phyloP scores from a whole-genome alignment of 2,329 filamentous ascomycete species.

The Exophiala lecanii-corni region DNA sequence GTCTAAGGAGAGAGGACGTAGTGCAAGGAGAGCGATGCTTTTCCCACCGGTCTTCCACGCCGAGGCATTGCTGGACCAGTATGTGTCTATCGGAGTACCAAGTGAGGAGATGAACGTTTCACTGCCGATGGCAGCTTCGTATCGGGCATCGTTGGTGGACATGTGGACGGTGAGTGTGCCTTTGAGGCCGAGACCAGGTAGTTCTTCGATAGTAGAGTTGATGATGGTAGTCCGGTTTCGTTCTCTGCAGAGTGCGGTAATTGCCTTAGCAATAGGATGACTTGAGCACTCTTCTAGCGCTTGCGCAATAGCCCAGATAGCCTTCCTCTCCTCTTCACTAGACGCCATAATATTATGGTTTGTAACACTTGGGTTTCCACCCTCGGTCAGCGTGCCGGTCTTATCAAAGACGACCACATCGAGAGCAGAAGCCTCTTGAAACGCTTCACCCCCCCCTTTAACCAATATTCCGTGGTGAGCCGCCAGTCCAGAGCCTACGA shows the following conservation, averaged over 20 bases:
- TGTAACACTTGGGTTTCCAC: constrained; percentile 53
- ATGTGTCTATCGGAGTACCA: constrained; percentile 43
- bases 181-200: constrained; percentile 80
- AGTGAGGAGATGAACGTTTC: constrained; percentile 68
- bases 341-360: constrained; percentile 7
- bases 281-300: constrained; percentile 80
- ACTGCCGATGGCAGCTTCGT: constrained; percentile 79
- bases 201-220: constrained; percentile 68
- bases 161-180: constrained; percentile 67
- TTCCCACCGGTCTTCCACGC: constrained; percentile 9
- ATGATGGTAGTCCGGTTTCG: constrained; percentile 67
- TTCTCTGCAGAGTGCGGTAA: constrained; percentile 67
- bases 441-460: constrained; percentile 85
- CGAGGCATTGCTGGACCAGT: constrained; percentile 1
- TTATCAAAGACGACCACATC: constrained; percentile 90
- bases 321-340: constrained; percentile 5
- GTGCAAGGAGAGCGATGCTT: constrained; percentile 1
- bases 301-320: constrained; percentile 1
- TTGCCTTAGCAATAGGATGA: constrained; percentile 88
- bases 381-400: constrained; percentile 88
- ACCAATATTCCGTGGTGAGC: constrained; percentile 92
- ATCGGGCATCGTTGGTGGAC: constrained; percentile 62
- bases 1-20: background rate
- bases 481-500: constrained; percentile 93
- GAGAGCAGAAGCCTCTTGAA: constrained; percentile 84